A percentile compares a stretch with the other conserved stretches of the same genome.
Conservation (phyloP, 2,329 filamentous ascomycete genomes). For the Alternaria gaisen region DNA sequence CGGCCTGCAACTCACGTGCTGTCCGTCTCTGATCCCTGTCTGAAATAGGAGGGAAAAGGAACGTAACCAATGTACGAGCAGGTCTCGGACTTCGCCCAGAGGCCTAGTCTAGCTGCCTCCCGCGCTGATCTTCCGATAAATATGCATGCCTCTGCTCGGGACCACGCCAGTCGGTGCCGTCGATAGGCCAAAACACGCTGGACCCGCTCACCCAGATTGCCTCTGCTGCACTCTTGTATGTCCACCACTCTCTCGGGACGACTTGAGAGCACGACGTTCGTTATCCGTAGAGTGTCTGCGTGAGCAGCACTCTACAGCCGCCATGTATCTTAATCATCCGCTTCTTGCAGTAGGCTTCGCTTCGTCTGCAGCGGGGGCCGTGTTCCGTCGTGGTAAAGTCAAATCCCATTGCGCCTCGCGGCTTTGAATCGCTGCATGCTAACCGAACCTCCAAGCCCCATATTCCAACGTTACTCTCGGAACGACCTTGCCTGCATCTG, state of each 20-base stretch:
- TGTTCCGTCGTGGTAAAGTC: constrained; percentile 38
- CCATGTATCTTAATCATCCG: constrained; percentile 26
- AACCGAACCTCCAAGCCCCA: constrained; percentile 40
- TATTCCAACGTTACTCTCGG: constrained; percentile 40
- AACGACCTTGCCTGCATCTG: constrained; percentile 18
- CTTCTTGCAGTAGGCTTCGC: constrained; percentile 28
- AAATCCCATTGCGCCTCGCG: constrained; percentile 19
- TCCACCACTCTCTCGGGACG: constrained; percentile 24
- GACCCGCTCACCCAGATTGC: constrained; percentile 37
- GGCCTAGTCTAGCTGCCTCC: constrained; percentile 19
- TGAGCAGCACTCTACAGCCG: constrained; percentile 26
- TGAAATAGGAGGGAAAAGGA: constrained; percentile 11
- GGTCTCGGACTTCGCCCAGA: constrained; percentile 21
- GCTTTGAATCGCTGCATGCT: constrained; percentile 38
- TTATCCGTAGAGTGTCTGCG: constrained; percentile 33
- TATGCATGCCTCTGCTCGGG: constrained; percentile 17
- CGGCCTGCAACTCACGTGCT: constrained; percentile 7
- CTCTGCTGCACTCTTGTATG: constrained; percentile 24
- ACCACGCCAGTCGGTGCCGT: constrained; percentile 21
- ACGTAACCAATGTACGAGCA: constrained; percentile 11
- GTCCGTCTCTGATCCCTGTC: not conserved
- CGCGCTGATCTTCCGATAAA: constrained; percentile 22
- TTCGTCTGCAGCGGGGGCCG: constrained; percentile 26
- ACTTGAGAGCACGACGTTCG: constrained; percentile 27
- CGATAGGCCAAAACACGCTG: constrained; percentile 24